These are phyloP conservation scores for Lipomyces chichibuensis DNA, from an alignment of 805 yeast species.

Conservation along the genomic window DNA sequence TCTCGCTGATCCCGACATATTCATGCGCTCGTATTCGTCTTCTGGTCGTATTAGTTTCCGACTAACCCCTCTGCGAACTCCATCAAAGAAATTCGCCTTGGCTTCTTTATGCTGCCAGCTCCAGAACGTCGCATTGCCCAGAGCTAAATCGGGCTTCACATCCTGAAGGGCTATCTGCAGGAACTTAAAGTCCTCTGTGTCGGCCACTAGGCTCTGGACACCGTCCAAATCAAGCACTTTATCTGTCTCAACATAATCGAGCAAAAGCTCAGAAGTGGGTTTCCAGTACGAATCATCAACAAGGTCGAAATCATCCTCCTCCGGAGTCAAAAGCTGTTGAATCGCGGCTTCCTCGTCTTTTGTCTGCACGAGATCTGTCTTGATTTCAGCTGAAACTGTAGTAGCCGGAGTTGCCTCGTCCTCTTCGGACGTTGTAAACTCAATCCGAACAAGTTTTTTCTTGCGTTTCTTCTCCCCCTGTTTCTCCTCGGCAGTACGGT, in stretches of 20 bases:
- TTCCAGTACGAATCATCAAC: constrained; percentile 28
- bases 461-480: constrained; percentile 6
- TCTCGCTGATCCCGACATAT: constrained; percentile 62
- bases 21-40: constrained; percentile 47
- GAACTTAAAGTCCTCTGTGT: constrained; percentile 70
- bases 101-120: constrained; percentile 61
- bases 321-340: constrained; percentile 27
- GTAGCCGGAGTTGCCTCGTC: constrained; percentile 34
- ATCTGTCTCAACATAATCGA: constrained; percentile 46
- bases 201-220: constrained; percentile 61
- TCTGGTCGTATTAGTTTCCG: constrained; percentile 36
- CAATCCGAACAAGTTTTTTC: constrained; percentile 17
- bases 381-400: neutral
- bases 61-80: constrained; percentile 19
- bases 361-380: neutral
- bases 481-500: neutral
- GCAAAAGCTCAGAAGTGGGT: constrained; percentile 19
- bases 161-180: constrained; percentile 52
- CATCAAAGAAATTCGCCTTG: constrained; percentile 28
- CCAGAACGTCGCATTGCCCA: constrained; percentile 57
- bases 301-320: constrained; percentile 18
- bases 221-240: constrained; percentile 50
- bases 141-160: constrained; percentile 35
- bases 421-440: constrained; percentile 36
- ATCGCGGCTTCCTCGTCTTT: neutral